Evolutionary conservation across 1,284 basidiomycete genomes (phyloP), one percentile per base, ranked within the genome.

Genomic region (Schizopora paradoxa): DNA sequence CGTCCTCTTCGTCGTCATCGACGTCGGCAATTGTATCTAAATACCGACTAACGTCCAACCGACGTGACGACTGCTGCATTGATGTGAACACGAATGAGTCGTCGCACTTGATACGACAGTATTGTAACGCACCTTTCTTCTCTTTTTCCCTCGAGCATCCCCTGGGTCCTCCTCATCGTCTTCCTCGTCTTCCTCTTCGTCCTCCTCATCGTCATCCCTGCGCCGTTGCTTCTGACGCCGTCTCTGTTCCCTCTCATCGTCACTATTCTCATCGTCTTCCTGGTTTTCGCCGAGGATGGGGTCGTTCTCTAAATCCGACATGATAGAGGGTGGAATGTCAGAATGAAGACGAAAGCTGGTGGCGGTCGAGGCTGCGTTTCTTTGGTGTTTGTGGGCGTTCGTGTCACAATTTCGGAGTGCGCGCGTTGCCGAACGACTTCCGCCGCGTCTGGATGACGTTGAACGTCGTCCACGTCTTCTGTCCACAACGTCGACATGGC

Each of bases 11-110:
- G 44, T 97, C 94, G 41, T 91, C 89, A 56, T 89, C 89, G 23
- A 92, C 90, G 59, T 93, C 91, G 51, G 92, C 94, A 68, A 96
- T 91, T 51, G 94, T 78, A 81, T 98, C 94, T 58, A 97, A 73
- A 82, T 93, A 98, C 55, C 86, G 84, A 61, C 82, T 89, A 26
- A 80, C 76, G 14, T 70, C 69, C 51, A 70, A 68, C 39, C 76
- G 73, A 61, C 77, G 82, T 58, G 83, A 82, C 48, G 79, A 79
- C 53, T 76, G 76, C 77, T 82, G 51, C 25, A 51, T 29, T 14
- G 42, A 45, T 35, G 37, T 52, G 35, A 41, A 26, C 37, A 32
- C 39, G 25, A 2, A 25, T 35, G 8, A 41, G 29, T 35, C 2
- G n/a, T 28, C n/a, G 16, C 10, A 40, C 42, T 25, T 25, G 25